A percentile compares a stretch with the other conserved stretches of the same genome.
phyloP scores from a whole-genome alignment of 1,284 basidiomycete species.

The Cystobasidiaceae sp. region DNA sequence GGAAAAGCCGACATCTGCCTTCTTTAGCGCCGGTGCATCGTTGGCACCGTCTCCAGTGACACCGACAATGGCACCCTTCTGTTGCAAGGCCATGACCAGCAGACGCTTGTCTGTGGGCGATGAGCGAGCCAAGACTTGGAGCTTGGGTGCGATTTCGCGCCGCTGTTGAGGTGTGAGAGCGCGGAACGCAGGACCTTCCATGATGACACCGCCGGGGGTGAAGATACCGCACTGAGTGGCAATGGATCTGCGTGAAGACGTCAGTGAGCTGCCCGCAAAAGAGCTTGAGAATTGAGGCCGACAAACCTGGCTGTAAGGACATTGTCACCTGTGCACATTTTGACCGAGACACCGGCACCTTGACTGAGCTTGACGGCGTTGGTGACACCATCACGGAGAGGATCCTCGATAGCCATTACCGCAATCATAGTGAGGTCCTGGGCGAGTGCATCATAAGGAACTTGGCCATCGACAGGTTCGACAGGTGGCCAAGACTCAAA shows the following conservation, averaged over 20 bases:
- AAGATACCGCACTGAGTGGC: constrained; percentile 93
- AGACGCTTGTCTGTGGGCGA: constrained; percentile 96
- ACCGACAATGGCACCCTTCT: constrained; percentile 78
- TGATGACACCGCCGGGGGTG: constrained; percentile 83
- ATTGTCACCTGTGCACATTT: constrained; percentile 99
- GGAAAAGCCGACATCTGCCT: constrained; percentile 66
- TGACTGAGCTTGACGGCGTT: constrained; percentile 64
- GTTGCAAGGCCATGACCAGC: constrained; percentile 81
- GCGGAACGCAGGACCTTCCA: constrained; percentile 81
- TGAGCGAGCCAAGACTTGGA: constrained; percentile 75
- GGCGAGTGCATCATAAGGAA: constrained; percentile 69
- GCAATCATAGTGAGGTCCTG: constrained; percentile 75
- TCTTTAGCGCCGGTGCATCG: constrained; percentile 92
- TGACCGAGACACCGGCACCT: constrained; percentile 77
- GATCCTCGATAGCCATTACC: constrained; percentile 92
- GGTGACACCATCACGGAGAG: constrained; percentile 80
- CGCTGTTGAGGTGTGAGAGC: constrained; percentile 52
- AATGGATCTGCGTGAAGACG: constrained; percentile 75
- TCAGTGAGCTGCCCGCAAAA: too few relatives aligned
- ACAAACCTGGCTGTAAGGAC: constrained; percentile 61
- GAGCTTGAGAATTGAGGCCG: neutral
- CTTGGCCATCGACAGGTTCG: constrained; percentile 51
- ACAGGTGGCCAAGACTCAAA: constrained; percentile 78
- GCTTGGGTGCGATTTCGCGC: constrained; percentile 53
- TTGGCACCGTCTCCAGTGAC: constrained; percentile 99